phyloP scores from a whole-genome alignment of 2,329 filamentous ascomycete genomes.

The Pseudogymnoascus verrucosus region DNA sequence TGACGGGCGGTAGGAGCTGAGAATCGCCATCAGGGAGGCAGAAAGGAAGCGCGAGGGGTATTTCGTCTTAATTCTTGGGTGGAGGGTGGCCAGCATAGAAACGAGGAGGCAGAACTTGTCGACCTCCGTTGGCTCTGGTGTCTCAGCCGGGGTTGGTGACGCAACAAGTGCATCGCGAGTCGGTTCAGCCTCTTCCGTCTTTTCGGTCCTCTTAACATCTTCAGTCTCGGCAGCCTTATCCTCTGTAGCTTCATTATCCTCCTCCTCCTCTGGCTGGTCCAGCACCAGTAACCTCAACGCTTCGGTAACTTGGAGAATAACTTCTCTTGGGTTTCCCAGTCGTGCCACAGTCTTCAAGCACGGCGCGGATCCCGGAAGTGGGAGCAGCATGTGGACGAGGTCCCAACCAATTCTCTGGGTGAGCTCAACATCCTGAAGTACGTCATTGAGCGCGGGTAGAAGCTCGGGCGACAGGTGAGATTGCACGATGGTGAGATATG shows the following conservation, averaged over 20 bases:
- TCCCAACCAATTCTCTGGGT: conserved; percentile 80
- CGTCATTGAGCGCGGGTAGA: conserved; percentile 58
- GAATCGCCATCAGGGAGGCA: conserved; percentile 64
- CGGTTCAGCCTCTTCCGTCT: conserved; percentile 7
- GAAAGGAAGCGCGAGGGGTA: conserved; percentile 72
- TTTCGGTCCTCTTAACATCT: conserved; percentile 13
- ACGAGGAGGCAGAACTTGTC: conserved; percentile 61
- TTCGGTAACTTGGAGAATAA: conserved; percentile 73
- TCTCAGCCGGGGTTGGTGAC: conserved; percentile 15
- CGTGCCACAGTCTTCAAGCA: conserved; percentile 69
- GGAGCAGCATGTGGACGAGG: conserved; percentile 65
- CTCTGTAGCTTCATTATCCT: conserved; percentile 23
- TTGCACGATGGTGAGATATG: conserved; percentile 71
- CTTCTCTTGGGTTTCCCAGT: conserved; percentile 72
- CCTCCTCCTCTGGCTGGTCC: conserved; percentile 34
- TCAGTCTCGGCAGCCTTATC: conserved; percentile 20
- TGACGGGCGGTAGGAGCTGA: conserved; percentile 55
- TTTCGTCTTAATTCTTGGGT: conserved; percentile 67
- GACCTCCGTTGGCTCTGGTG: conserved; percentile 17
- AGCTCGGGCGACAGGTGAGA: conserved; percentile 61
- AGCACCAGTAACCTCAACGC: conserved; percentile 54
- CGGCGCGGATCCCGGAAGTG: conserved; percentile 51
- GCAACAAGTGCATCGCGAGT: not conserved
- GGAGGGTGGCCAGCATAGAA: conserved; percentile 63
- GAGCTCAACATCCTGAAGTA: conserved; percentile 59